phyloP scores from a whole-genome alignment of 2,329 filamentous ascomycete species.

The Paraconiothyrium brasiliense region DNA sequence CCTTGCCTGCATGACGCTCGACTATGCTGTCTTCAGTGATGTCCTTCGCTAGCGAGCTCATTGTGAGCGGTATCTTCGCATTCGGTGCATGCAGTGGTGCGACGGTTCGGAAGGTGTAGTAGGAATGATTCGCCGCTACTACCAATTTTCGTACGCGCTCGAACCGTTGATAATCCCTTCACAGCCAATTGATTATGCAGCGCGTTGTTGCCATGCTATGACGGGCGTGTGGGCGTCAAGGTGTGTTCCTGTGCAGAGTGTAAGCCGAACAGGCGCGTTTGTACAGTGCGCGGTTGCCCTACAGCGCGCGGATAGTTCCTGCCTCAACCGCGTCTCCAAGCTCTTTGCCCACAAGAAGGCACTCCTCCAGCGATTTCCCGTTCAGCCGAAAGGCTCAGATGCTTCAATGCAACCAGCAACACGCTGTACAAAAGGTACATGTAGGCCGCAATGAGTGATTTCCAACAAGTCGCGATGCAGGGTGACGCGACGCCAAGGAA shows the following conservation, averaged over 20 bases:
- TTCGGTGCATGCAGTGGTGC: slow-evolving; percentile 27
- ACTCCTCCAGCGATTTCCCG: neutral
- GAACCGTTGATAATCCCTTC: slow-evolving; percentile 8
- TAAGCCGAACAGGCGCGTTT: slow-evolving; percentile 48
- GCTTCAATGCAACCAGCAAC: neutral
- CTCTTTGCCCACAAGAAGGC: neutral
- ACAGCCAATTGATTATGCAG: slow-evolving; percentile 16
- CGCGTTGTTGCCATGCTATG: slow-evolving; percentile 32
- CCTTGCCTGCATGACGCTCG: slow-evolving; percentile 45
- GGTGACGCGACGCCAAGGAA: neutral
- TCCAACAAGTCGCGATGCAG: neutral
- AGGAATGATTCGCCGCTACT: slow-evolving; percentile 21
- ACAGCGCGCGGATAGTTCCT: neutral
- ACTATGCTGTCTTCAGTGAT: slow-evolving; percentile 42
- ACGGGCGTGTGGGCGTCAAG: slow-evolving; percentile 3
- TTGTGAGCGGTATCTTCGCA: slow-evolving; percentile 27
- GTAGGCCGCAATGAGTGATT: neutral
- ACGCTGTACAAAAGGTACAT: neutral
- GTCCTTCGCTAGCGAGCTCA: slow-evolving; percentile 37
- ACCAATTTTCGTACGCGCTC: slow-evolving; percentile 18
- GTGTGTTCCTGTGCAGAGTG: slow-evolving; percentile 31
- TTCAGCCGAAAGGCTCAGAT: neutral
- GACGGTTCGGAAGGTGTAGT: slow-evolving; percentile 22
- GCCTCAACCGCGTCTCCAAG: too few species aligned
- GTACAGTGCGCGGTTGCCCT: neutral